Base-by-base conservation (phyloP, 371 early-diverging fungal species). In the Lichtheimia hyalospora region DNA sequence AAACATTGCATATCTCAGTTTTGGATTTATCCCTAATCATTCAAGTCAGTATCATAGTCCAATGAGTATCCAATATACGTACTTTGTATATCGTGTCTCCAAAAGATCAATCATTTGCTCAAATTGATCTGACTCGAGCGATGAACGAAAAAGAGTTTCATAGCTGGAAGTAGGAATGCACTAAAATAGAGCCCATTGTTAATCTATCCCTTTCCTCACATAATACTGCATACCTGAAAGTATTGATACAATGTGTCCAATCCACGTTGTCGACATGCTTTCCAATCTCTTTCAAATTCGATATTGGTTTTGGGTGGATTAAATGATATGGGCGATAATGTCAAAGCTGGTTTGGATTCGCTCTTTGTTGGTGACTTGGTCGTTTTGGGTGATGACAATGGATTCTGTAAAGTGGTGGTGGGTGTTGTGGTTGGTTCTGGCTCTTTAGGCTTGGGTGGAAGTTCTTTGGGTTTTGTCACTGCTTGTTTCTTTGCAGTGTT, bases 211-310 rank as follows among this genome's bases (percentile, higher is more conserved):
- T 8, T 34, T n/a, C 13, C 25, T 8, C 5, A 16, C 7, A 10
- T 8, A 28, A 43, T 21, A 23, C 23, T 28, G 15, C 34, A 40
- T 76, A 89, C 91, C 79, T 88, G 87, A 50, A 94, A 69, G 57
- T 88, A 90, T 24, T 74, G 67, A 64, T 86, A 92, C 18, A 89
- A 67, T 12, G 73, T 57, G 3, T 74, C 77, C 13, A 71, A 62
- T 3, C 86, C 83, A 52, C 74, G 68, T 56, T 74, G 74, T 40
- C 64, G 70, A 34, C 81, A 80, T 34, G 79, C 74, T 60, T 86
- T 90, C 91, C 90, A 92, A 44, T 87, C 89, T 12, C 90, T 77
- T 65, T 91, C 90, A 68, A 92, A 92, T 48, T 92, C 93, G 58
- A 78, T 78, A 48, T 87, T 84, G 2, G 84, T 85, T 21, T 63